Evolutionary conservation across 805 yeast genomes (phyloP).

Genomic region (Pichia pseudocactophila): DNA sequence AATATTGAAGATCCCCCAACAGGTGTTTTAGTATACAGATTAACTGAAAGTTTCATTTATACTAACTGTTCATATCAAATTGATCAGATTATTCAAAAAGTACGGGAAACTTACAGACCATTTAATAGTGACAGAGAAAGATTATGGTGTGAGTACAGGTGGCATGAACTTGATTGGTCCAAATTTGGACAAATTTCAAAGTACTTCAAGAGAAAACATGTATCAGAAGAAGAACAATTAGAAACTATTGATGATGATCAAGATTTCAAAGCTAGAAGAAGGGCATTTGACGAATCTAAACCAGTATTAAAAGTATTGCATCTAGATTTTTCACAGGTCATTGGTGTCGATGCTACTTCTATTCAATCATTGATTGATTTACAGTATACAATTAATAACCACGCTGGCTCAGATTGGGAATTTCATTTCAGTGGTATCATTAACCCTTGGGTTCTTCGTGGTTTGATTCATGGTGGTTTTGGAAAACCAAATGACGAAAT

Average conservation of each 20-base stretch:
- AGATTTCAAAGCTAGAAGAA: constrained; percentile 8
- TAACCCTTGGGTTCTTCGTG: constrained; percentile 81
- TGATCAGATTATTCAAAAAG: constrained; percentile 61
- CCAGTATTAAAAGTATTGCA: constrained; percentile 67
- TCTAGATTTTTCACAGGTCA: constrained; percentile 71
- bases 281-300: constrained; percentile 21
- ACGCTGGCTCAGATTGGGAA: constrained; percentile 78
- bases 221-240: neutral
- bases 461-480: constrained; percentile 67
- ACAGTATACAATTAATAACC: constrained; percentile 58
- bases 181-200: constrained; percentile 21
- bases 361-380: constrained; percentile 71
- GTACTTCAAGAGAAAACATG: constrained; percentile 5
- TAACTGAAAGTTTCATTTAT: constrained; percentile 73
- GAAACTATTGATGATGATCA: constrained; percentile 5
- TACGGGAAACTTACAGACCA: constrained; percentile 50
- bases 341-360: constrained; percentile 72
- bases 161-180: constrained; percentile 4
- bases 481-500: constrained; percentile 32
- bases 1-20: constrained; percentile 74
- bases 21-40: constrained; percentile 80
- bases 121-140: constrained; percentile 41
- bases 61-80: constrained; percentile 70
- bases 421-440: constrained; percentile 81
- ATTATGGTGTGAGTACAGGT: constrained; percentile 70